Percentiles rank a stretch among this genome's conserved stretches.
phyloP scores from a whole-genome alignment of 2,329 filamentous ascomycete genomes.

The Huntiella omanensis region DNA sequence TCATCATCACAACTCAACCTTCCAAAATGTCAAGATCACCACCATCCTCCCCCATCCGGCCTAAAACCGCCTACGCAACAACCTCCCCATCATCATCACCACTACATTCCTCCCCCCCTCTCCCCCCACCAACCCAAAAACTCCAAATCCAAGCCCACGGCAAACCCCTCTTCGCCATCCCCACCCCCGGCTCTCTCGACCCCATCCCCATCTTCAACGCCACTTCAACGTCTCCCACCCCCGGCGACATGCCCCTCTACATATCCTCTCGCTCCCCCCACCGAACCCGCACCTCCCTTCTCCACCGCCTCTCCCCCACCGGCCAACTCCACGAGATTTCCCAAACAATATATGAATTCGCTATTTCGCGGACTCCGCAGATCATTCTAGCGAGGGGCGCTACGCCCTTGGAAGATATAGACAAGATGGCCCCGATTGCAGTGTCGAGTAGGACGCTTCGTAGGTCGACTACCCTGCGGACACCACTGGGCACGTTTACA shows the following conservation, averaged over 20 bases:
- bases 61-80: neutral
- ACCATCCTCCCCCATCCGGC: neutral
- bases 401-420: no score
- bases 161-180: conserved; percentile 24
- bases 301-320: conserved; percentile 23
- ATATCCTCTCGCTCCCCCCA: conserved; percentile 29
- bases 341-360: conserved; percentile 37
- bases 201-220: conserved; percentile 26
- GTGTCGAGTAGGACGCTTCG: conserved; percentile 16
- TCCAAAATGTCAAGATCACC: neutral
- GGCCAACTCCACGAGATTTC: conserved; percentile 22
- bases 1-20: no score
- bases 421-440: neutral
- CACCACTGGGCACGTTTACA: conserved; percentile 30
- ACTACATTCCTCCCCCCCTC: neutral
- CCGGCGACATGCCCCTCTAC: conserved; percentile 26
- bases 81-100: neutral
- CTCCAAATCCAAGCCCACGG: conserved; percentile 32
- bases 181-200: conserved; percentile 19
- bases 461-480: conserved; percentile 26
- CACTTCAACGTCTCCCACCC: conserved; percentile 13
- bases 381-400: conserved; percentile 15
- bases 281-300: conserved; percentile 28
- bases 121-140: conserved; percentile 20
- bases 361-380: conserved; percentile 31